A percentile compares a stretch with the other conserved stretches of the same genome.
Evolutionary conservation across 2,329 filamentous ascomycete genomes (phyloP).

Genomic region (Knufia petricola): DNA sequence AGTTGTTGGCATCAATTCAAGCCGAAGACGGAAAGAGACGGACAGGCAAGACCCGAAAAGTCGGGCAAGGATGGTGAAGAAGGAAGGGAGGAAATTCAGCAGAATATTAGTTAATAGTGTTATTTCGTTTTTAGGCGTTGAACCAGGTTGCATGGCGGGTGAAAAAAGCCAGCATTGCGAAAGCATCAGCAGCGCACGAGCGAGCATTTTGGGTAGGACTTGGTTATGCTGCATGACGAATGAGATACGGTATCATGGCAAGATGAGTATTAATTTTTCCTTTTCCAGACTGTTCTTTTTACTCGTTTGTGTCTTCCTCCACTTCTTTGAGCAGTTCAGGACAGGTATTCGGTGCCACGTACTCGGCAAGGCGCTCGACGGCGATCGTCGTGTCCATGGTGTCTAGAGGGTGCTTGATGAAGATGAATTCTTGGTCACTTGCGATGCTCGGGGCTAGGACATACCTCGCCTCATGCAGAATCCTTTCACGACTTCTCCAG

Average conservation of each 20-base stretch:
- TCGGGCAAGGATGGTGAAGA: background rate
- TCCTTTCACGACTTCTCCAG: constrained; percentile 9
- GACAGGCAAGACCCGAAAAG: background rate
- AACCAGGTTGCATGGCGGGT: too few species aligned
- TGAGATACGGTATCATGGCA: background rate
- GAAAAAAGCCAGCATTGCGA: too few species aligned
- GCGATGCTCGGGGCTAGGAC: too few species aligned
- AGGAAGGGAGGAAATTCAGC: background rate
- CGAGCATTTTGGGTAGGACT: too few species aligned
- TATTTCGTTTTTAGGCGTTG: too few species aligned
- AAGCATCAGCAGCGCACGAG: too few species aligned
- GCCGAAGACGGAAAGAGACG: constrained; percentile 13
- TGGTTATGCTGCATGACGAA: background rate
- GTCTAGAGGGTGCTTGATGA: background rate
- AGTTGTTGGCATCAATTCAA: constrained; percentile 40
- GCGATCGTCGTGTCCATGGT: background rate
- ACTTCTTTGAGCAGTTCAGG: background rate
- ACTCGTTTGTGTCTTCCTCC: background rate
- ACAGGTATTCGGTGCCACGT: background rate
- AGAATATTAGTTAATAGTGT: too few species aligned
- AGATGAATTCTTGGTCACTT: too few species aligned
- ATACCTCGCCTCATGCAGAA: too few species aligned
- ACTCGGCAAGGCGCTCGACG: background rate
- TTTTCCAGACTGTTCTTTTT: too few species aligned
- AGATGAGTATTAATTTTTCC: background rate